Percentiles rank a stretch among this genome's conserved stretches.
Evolutionary conservation across 768 basidiomycete genomes (phyloP).

Genomic region (Cystobasidium ongulense): DNA sequence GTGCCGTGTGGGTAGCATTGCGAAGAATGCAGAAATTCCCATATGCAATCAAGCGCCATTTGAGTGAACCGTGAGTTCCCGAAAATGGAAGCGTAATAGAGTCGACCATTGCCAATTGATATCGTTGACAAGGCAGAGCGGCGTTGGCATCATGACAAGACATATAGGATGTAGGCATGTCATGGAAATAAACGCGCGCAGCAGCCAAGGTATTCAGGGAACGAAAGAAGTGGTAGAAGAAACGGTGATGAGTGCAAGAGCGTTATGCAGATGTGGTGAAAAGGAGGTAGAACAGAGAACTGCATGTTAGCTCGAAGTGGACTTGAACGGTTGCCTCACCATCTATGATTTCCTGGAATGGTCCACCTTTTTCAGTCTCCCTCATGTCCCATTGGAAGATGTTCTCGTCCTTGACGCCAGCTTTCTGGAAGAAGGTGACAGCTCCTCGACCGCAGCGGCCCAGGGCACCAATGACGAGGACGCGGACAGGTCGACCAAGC

Average conservation of each 20-base stretch:
- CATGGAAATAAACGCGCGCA: neutral
- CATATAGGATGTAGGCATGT: neutral
- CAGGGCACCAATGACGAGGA: slow-evolving; percentile 89
- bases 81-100: neutral
- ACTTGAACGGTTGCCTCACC: slow-evolving; percentile 42
- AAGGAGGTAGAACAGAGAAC: neutral
- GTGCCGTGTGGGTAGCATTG: neutral
- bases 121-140: neutral
- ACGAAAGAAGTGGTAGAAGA: neutral
- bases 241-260: neutral
- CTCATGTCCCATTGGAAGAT: slow-evolving; percentile 96
- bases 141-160: neutral
- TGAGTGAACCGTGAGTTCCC: neutral
- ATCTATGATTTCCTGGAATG: slow-evolving; percentile 87
- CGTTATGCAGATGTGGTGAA: neutral
- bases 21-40: neutral
- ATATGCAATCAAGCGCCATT: neutral
- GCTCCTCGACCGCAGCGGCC: slow-evolving; percentile 92
- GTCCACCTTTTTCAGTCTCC: slow-evolving; percentile 94
- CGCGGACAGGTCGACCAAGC: slow-evolving; percentile 55
- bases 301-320: slow-evolving; percentile 8
- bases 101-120: neutral
- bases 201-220: neutral
- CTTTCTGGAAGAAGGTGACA: slow-evolving; percentile 88
- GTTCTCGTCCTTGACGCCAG: slow-evolving; percentile 83